Conservation (phyloP, 441 rosid genomes). For the Populus trichocarpa region DNA sequence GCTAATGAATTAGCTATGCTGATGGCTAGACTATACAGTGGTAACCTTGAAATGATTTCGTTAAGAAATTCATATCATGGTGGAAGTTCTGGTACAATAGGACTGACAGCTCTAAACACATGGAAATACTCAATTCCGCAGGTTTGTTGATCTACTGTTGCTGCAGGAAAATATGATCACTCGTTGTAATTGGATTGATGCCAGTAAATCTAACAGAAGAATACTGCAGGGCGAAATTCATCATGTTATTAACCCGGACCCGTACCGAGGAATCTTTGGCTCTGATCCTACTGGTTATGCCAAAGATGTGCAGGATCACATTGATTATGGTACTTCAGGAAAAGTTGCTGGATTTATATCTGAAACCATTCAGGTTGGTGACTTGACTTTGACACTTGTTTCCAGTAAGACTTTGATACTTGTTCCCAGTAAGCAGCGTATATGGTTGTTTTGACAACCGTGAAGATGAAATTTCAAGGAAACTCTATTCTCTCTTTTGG, state of each 20-base stretch:
- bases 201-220: constrained; percentile 7
- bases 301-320: constrained; percentile 85
- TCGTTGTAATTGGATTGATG: background rate
- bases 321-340: constrained; percentile 85
- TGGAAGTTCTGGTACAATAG: constrained; percentile 85
- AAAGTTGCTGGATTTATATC: constrained; percentile 89
- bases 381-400: constrained; percentile 26
- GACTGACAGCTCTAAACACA: constrained; percentile 79
- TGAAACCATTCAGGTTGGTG: constrained; percentile 86
- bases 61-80: constrained; percentile 95
- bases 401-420: background rate
- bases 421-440: background rate
- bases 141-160: constrained; percentile 31
- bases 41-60: constrained; percentile 85
- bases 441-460: background rate
- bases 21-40: constrained; percentile 85
- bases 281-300: constrained; percentile 72
- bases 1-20: constrained; percentile 94
- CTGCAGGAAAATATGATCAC: background rate
- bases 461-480: background rate
- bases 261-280: constrained; percentile 80
- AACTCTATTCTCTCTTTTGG: constrained; percentile 1
- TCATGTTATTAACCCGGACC: constrained; percentile 92
- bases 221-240: constrained; percentile 79
- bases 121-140: constrained; percentile 95